phyloP scores from a whole-genome alignment of 2,329 filamentous ascomycete genomes.

The Colletotrichum eremochloae region DNA sequence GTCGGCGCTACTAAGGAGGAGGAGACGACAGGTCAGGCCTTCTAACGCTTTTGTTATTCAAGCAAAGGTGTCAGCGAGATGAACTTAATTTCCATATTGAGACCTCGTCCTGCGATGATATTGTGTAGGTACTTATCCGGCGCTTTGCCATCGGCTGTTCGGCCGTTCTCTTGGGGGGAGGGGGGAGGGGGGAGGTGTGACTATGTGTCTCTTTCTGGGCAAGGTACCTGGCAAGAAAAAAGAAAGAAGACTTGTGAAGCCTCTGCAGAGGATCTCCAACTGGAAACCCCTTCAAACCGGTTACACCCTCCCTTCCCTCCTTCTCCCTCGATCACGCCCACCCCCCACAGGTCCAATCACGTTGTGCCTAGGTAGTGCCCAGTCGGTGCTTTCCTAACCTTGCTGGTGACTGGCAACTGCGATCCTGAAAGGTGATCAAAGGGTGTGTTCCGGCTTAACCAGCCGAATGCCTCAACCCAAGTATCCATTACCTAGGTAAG shows the following conservation, averaged over 20 bases:
- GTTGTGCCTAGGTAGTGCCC: background rate
- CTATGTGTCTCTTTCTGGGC: too few species aligned
- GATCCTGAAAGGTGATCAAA: conserved; percentile 11
- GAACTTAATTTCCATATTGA: background rate
- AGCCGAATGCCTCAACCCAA: conserved; percentile 26
- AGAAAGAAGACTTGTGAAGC: background rate
- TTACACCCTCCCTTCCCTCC: conserved; percentile 17
- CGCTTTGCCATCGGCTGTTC: background rate
- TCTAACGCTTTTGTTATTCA: background rate
- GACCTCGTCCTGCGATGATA: background rate
- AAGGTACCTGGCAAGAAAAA: background rate
- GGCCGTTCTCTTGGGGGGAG: too few species aligned
- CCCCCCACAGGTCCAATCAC: conserved; percentile 29
- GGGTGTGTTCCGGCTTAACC: conserved; percentile 10
- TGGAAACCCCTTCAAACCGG: conserved; percentile 24
- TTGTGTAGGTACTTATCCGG: background rate
- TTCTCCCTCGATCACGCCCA: background rate
- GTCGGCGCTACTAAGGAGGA: background rate
- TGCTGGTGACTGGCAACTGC: conserved; percentile 13
- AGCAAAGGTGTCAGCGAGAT: background rate
- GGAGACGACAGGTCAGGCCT: too few species aligned
- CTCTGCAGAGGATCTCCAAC: conserved; percentile 39
- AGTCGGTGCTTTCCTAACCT: conserved; percentile 27
- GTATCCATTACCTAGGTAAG: background rate
- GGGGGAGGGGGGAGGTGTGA: too few species aligned